A percentile compares a stretch with the other conserved stretches of the same genome.
Evolutionary conservation across 495 filamentous ascomycete species (phyloP).

Genomic region (Aspergillus hancockii): DNA sequence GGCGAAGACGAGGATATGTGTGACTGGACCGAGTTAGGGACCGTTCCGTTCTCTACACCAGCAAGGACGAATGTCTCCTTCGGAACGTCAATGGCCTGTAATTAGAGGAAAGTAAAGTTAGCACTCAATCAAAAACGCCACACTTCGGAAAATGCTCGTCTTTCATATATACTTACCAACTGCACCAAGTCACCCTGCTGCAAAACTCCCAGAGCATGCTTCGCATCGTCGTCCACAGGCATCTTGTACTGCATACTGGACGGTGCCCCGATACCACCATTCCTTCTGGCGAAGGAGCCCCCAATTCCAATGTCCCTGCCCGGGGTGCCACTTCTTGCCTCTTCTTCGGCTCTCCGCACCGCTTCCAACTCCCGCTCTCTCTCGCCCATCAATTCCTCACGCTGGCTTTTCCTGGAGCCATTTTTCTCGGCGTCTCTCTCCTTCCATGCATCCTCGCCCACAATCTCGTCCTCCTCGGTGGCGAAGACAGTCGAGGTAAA

Average conservation of each 20-base stretch:
- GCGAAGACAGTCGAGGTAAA: slow-evolving; percentile 83
- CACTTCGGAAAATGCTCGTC: neutral
- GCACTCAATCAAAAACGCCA: slow-evolving; percentile 20
- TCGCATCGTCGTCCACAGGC: slow-evolving; percentile 66
- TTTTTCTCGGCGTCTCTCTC: slow-evolving; percentile 69
- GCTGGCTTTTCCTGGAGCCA: slow-evolving; percentile 18
- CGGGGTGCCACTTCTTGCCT: slow-evolving; percentile 70
- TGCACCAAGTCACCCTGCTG: slow-evolving; percentile 69
- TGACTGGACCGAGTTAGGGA: slow-evolving; percentile 51
- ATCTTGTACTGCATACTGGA: slow-evolving; percentile 61
- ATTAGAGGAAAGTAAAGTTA: slow-evolving; percentile 24
- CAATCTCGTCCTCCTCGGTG: slow-evolving; percentile 63
- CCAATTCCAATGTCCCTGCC: slow-evolving; percentile 54
- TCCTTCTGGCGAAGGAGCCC: slow-evolving; percentile 61
- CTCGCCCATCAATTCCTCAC: slow-evolving; percentile 76
- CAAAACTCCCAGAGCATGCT: slow-evolving; percentile 63
- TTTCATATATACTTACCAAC: slow-evolving; percentile 58
- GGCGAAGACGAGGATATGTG: slow-evolving; percentile 81
- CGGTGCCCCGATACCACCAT: slow-evolving; percentile 32
- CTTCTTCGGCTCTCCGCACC: slow-evolving; percentile 78
- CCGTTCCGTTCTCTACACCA: slow-evolving; percentile 49
- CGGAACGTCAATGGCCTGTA: slow-evolving; percentile 60
- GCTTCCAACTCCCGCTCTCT: slow-evolving; percentile 79
- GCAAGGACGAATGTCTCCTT: slow-evolving; percentile 80
- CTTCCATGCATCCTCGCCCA: slow-evolving; percentile 71